Evolutionary conservation across 306 rosid genomes (phyloP), one percentile per base, ranked within the genome.

Genomic region (Casuarina equisetifolia): DNA sequence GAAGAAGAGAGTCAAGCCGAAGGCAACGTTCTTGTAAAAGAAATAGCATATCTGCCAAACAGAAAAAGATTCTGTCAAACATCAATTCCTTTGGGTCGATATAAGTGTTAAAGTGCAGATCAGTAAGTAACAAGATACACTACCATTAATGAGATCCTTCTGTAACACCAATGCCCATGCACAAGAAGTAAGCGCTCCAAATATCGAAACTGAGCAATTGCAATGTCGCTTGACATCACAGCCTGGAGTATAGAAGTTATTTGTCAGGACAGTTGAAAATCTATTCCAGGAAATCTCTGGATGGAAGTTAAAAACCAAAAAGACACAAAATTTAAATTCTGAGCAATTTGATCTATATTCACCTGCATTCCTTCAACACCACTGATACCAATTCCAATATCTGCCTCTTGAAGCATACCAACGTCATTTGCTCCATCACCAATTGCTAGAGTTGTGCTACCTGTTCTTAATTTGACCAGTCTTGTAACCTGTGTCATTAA

Each of bases 361-460:
- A 90, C 98, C 97, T 95, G 99, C 99, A 96, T 96, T 84, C 99
- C 99, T 83, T 96, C 99, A 2, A 91, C 98, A 19, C 99, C 99
- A 54, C 96, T 96, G 68, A 96, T 96, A 75, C 99, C 99, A 63
- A 96, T 52, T 52, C 99, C 99, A 73, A 96, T 96, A 81, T 96
- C 99, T 13, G 99, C 99, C 88, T 96, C 99, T 86, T 96, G 99
- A 72, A 96, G 96, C 99, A 96, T 96, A 72, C 98, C 99, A 1
- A 96, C 99, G 82, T 96, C 99, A 78, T 96, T 96, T 78, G 99
- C 99, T 49, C 99, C 99, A 83, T 96, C 99, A 82, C 99, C 99
- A 82, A 96, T 84, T 68, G 98, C 99, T 63, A 96, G 91, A 72
- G 94, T 92, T 76, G 98, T 96, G 52, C 77, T 82, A 40, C 94